Conservation (phyloP, 2,329 filamentous ascomycete genomes). For the Akanthomyces muscarius region DNA sequence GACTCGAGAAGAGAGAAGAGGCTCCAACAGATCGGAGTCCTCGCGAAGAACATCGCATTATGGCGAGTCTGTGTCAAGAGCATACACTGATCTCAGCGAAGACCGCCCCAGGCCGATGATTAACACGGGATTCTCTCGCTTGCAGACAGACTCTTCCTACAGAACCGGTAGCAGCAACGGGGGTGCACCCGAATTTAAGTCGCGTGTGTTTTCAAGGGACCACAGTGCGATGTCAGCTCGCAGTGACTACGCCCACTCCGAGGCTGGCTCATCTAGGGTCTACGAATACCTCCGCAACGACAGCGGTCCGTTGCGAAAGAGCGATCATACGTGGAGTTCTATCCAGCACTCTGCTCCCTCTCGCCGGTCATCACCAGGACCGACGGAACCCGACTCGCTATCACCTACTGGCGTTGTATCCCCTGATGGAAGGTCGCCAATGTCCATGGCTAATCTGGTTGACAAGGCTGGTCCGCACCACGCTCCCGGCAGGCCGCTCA, state of each 20-base stretch:
- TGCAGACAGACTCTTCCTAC: not conserved
- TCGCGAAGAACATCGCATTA: not conserved
- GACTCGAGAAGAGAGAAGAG: not conserved
- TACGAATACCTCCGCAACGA: not conserved
- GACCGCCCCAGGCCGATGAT: not conserved
- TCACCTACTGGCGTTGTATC: constrained; percentile 6
- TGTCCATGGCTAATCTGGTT: constrained; percentile 10
- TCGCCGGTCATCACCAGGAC: constrained; percentile 10
- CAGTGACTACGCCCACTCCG: constrained; percentile 8
- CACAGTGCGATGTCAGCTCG: not conserved
- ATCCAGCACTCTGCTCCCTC: not conserved
- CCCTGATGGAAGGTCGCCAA: constrained; percentile 4
- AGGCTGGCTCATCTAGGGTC: not conserved
- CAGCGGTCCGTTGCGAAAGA: not conserved
- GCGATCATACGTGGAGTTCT: not conserved
- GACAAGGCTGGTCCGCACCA: not conserved
- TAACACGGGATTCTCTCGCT: not conserved
- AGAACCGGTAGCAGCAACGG: not conserved
- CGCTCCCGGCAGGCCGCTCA: not conserved
- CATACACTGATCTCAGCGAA: not conserved
- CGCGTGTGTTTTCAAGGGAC: constrained; percentile 2
- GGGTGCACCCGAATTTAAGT: not conserved
- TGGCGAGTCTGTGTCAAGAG: not conserved
- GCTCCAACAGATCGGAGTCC: not conserved
- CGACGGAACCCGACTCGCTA: constrained; percentile 1